These are phyloP conservation scores for Zymoseptoria ardabiliae DNA, from an alignment of 2,329 filamentous ascomycete genomes.

Conservation along the genomic window DNA sequence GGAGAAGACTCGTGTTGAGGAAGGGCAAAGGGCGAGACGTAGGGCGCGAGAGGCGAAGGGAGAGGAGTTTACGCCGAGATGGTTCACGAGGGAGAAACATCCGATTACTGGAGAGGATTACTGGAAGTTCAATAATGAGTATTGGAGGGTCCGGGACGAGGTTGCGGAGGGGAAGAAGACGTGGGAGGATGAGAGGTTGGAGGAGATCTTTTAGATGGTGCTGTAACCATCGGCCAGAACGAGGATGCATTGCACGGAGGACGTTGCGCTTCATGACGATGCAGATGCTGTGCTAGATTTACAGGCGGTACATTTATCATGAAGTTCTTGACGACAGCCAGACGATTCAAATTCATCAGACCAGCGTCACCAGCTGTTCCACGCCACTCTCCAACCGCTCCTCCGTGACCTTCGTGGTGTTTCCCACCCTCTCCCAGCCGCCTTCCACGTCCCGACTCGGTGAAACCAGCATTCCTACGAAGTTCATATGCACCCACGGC, in stretches of 20 bases:
- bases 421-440: constrained; percentile 1
- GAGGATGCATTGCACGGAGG: background rate
- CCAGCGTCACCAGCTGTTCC: background rate
- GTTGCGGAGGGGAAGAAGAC: constrained; percentile 54
- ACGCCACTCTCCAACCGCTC: background rate
- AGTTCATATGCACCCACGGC: background rate
- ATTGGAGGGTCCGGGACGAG: constrained; percentile 69
- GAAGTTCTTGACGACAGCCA: too few relatives aligned
- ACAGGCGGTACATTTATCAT: too few relatives aligned
- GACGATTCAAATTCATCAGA: background rate
- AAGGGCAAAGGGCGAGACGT: constrained; percentile 75
- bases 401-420: background rate
- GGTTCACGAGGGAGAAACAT: constrained; percentile 71
- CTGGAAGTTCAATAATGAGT: constrained; percentile 83
- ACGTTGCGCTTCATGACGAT: background rate
- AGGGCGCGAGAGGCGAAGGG: constrained; percentile 66
- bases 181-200: constrained; percentile 58
- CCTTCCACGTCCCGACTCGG: background rate
- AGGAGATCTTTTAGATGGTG: constrained; percentile 62
- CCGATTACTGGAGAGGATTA: constrained; percentile 78
- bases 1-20: constrained; percentile 91
- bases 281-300: too few relatives aligned
- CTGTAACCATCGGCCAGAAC: background rate
- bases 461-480: background rate
- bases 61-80: constrained; percentile 74